A percentile compares a stretch with the other conserved stretches of the same genome.
phyloP scores from a whole-genome alignment of 2,329 filamentous ascomycete genomes.

The Venturia aucupariae region DNA sequence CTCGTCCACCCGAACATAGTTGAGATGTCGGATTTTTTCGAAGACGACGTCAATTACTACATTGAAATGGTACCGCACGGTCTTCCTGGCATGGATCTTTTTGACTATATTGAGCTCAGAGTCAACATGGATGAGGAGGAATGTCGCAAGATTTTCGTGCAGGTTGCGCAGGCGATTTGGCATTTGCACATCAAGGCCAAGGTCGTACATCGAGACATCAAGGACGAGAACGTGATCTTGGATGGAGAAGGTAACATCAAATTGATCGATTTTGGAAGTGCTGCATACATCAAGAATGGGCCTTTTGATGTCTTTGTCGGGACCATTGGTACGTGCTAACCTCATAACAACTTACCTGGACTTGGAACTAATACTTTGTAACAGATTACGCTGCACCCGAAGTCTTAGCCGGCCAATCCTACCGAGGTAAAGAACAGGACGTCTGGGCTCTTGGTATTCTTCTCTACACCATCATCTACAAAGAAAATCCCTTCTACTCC shows the following conservation, averaged over 20 bases:
- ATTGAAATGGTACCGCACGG: slow-evolving; percentile 97
- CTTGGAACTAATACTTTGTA: not conserved
- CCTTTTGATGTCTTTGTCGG: slow-evolving; percentile 99
- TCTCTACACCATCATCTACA: slow-evolving; percentile 97
- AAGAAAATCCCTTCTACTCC: slow-evolving; percentile 98
- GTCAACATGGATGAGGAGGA: slow-evolving; percentile 95
- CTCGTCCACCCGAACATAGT: slow-evolving; percentile 57
- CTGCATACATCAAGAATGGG: slow-evolving; percentile 95
- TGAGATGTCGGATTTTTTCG: slow-evolving; percentile 61
- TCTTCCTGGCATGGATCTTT: slow-evolving; percentile 93
- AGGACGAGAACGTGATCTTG: slow-evolving; percentile 94
- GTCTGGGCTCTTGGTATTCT: slow-evolving; percentile 97
- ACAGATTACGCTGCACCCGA: slow-evolving; percentile 97
- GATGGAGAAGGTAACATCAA: slow-evolving; percentile 95
- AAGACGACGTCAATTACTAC: slow-evolving; percentile 88
- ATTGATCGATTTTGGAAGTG: slow-evolving; percentile 95
- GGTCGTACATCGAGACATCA: slow-evolving; percentile 96
- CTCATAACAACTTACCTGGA: not conserved
- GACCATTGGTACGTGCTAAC: slow-evolving; percentile 68
- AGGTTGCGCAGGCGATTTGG: slow-evolving; percentile 81
- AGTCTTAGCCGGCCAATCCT: slow-evolving; percentile 83
- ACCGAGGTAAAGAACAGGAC: slow-evolving; percentile 93
- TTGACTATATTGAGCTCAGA: slow-evolving; percentile 95
- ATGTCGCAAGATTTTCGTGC: slow-evolving; percentile 88
- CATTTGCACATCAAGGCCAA: slow-evolving; percentile 84